Base-by-base conservation (phyloP, 2,329 filamentous ascomycete species). In the Ascochyta pisi region DNA sequence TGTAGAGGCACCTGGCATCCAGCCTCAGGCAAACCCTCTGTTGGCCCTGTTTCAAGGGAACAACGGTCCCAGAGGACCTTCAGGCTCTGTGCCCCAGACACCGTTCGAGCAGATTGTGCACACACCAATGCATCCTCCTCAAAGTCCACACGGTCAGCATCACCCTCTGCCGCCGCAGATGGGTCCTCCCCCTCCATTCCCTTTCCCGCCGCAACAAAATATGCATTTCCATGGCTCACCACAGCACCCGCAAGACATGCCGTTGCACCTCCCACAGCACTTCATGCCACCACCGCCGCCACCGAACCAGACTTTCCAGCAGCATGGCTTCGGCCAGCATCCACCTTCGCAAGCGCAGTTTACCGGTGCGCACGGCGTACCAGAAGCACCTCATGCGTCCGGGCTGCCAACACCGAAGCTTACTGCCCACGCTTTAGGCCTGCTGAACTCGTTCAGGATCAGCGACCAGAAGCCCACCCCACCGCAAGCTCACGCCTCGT, bases 351-450 rank as follows among this genome's bases (percentile, higher is more conserved):
- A 58, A 24, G 60, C 60, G 8, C 75, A 75, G n/a, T 69, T 70
- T 29, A 62, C 70, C 6, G 73, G 54, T 48, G 73, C 66, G 46
- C 76, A 77, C 52, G 76, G 77, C n/a, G 46, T 65, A 15, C 77
- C 79, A 37, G 71, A 75, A 33, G 79, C 83, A 27, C 86, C 85
- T 1, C 79, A 83, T 31, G 83, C 85, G 5, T 71, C 85, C 63
- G 83, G 83, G 47, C 68, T 88, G 23, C 85, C 86, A 15, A 78
- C 82, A 35, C 84, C 84, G 6, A 84, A 82, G 58, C 78, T 88
- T 29, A 86, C 78, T 33, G 80, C 79, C 12, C 85, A 88, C 68
- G 80, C 84, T 1, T 76, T 84, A 54, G 79, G 80, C n/a, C 70
- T 88, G 31, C 73, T 89, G 44, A 84, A 82, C 62, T 79, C 83